These are phyloP conservation scores for Pythium grandisporangium DNA, from an alignment of 352 stramenopile genomes.

Conservation along the genomic window DNA sequence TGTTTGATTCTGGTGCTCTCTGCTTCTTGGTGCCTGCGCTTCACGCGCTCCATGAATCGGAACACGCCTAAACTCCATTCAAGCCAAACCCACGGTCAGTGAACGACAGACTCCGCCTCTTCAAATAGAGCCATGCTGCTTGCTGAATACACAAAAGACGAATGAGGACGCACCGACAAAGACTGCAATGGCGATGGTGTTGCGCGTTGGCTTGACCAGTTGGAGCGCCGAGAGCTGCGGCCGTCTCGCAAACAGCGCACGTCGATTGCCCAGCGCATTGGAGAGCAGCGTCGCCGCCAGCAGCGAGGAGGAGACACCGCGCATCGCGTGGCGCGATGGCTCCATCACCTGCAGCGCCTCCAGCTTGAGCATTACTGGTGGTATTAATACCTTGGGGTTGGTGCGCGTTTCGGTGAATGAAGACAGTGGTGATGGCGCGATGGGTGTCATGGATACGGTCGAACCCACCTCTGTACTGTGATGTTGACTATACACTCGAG, in stretches of 20 bases:
- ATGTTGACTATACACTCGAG: no score
- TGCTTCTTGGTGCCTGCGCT: neutral
- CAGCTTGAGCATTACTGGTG: no score
- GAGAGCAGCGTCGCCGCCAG: constrained; percentile 9
- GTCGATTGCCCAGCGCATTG: constrained; percentile 22
- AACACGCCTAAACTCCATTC: constrained; percentile 23
- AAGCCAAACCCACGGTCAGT: neutral
- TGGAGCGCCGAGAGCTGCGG: constrained; percentile 9
- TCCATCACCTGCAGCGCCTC: constrained; percentile 2
- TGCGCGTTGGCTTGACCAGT: constrained; percentile 24
- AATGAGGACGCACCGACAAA: constrained; percentile 57
- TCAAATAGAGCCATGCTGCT: no score
- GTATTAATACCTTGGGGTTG: no score
- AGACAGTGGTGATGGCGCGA: no score
- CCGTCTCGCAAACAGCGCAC: constrained; percentile 8
- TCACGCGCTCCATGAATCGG: constrained; percentile 23
- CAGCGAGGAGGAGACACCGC: constrained; percentile 18
- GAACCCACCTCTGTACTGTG: no score
- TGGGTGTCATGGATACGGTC: no score
- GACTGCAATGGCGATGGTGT: constrained; percentile 31
- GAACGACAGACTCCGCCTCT: neutral
- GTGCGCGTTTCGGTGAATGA: no score
- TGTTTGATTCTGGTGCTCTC: neutral
- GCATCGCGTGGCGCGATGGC: constrained; percentile 19
- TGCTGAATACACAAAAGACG: no score